Evolutionary conservation across 2,329 filamentous ascomycete genomes (phyloP), one percentile per base, ranked within the genome.

Genomic region (Colletotrichum sp.): DNA sequence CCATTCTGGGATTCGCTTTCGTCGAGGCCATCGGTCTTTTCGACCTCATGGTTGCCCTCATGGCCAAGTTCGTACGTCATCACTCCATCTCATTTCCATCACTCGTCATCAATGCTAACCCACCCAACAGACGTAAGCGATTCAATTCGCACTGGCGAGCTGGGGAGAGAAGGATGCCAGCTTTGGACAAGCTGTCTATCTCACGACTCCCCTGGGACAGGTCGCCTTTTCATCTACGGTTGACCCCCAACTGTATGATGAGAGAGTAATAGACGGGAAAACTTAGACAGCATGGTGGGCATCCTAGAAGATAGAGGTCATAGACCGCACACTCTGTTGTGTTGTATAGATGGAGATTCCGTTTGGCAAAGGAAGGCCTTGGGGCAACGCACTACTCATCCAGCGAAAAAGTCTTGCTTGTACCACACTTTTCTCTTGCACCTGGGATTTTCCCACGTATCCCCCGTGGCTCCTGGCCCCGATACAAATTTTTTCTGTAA

Each of bases 1-100:
- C 95, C 92, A 96, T 97, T 94, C 91, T 97, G 86, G 95, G 95
- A 91, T 97, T 97, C 91, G 95, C 95, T 86, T 97, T 97, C 93
- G 95, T 96, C 88, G 95, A 97, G 88, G 95, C 95, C 89, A 95
- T 95, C 83, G 94, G 94, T 94, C 93, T 95, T 85, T 95, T 95
- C 93, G 93, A 95, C 85, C 93, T 95, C 85, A 96, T 96, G 94
- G 92, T 96, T 95, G 94, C 94, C 90, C 94, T 96, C 91, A 96
- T 96, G 94, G 94, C 94, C 93, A 96, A 96, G 91, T 95, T 94
- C 90, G 93, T 95, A 91, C 83, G 91, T 92, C 74, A 74, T 52
- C 43, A 48, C 28, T 62, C 56, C 64, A 58, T 16, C 7, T 24
- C 13, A 48, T 8, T 15, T 30, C 21, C 26, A 12, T 38, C 43